Base-by-base conservation (phyloP, 805 yeast species). In the Ogataea corticis region DNA sequence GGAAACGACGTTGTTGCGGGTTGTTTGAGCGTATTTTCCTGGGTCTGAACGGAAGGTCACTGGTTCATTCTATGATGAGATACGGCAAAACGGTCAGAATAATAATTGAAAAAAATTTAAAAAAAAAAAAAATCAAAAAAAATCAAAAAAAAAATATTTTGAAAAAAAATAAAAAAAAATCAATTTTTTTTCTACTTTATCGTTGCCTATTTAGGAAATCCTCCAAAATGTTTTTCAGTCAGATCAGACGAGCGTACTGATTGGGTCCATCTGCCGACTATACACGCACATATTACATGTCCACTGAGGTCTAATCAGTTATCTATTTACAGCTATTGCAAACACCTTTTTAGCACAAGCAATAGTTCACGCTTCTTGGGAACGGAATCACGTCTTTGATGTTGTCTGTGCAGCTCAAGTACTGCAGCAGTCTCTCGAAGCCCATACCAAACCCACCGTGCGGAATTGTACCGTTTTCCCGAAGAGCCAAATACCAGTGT, bases 381-480 rank as follows among this genome's bases (percentile, higher is more conserved):
- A 92, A 91, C 2, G 96, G 88, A 17, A 87, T 82, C 7, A 87
- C 86, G 57, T 94, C 99, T 54, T 87, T 76, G 34, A 94, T 80
- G 60, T 91, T 94, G 25, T 84, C 91, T 15, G 84, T 72, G 3
- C 83, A 89, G 7, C 82, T 74, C 44, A 90, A 67, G 54, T 83
- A 91, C 44, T 85, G 80, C 13, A 94, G 63, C 25, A 94, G 67
- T 48, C 99, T 71, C 63, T 94, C 99, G 54, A 91, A 80, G 0
- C 99, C 99, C 72, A 94, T 71, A 0, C 99, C 99, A 66, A 85
- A 94, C 0, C 99, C 99, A 38, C 99, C 99, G 62, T 92, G 98
- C 0, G 97, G 96, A 17, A 83, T 83, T 2, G 86, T 70, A 0
- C 97, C 98, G 55, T 85, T 82, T 49, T 70, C 70, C 48, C 99